Evolutionary conservation across 169 alveolate species (phyloP), one percentile per base, ranked within the genome.

Genomic region (Babesia bigemina): DNA sequence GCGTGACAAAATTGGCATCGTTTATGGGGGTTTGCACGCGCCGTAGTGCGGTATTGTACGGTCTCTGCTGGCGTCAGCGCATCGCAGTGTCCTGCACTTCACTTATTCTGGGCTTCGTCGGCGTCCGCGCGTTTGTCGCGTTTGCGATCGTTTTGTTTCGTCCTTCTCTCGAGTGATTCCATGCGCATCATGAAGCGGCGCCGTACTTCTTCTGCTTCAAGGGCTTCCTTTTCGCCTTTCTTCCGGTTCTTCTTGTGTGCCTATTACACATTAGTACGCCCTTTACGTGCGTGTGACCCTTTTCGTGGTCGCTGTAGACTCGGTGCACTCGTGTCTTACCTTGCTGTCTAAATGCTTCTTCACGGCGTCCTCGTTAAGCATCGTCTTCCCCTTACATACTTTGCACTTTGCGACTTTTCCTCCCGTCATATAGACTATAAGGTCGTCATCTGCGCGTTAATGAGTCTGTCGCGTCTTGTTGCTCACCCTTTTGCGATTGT

Each of bases 301-400:
- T 45, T 45, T 4, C 7, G 50, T 10, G 14, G 50, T 2, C 50
- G n/a, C 14, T 45, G 14, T 45, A 16, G n/a, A 45, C 45, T 14
- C 9, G 7, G 29, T 16, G n/a, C 4, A 6, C 65, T 19, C 50
- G 24, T 21, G 29, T n/a, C 63, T 70, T 81, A 75, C 90, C 84
- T 83, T 83, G 63, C 86, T 74, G 49, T 47, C 53, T 49, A 83
- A 39, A 36, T 83, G 90, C 52, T 83, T 83, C 36, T 83, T 19
- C 29, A 83, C 63, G 44, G 77, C 69, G n/a, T 75, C 83, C 47
- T 83, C 48, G 72, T 83, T 83, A 29, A 83, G 67, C 60, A 83
- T 36, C 21, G 83, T 69, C 44, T 83, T 83, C 22, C 82, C 83
- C 42, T 49, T 56, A 70, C 90, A 83, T 19, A 26, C 29, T 62